Conservation (phyloP, 1,284 basidiomycete species). For the Ceratobasidium sp. region DNA sequence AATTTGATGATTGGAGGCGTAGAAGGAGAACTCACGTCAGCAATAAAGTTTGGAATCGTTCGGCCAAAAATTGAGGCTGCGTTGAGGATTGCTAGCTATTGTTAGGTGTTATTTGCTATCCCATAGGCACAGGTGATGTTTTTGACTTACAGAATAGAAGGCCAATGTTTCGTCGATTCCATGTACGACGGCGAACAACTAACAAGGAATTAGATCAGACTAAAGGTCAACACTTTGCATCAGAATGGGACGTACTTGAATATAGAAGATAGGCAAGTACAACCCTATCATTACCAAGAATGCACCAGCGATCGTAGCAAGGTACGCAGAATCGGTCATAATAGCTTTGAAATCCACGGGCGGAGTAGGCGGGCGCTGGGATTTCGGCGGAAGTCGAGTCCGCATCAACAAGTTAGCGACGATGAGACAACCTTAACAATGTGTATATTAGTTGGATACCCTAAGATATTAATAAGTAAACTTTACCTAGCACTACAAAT, state of each 20-base stretch:
- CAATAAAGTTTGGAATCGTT: conserved; percentile 35
- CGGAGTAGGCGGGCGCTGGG: not conserved
- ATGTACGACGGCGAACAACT: conserved; percentile 32
- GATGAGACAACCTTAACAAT: conserved; percentile 19
- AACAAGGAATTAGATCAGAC: not conserved
- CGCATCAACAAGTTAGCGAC: conserved; percentile 40
- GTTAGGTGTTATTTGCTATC: not conserved
- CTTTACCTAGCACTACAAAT: conserved; percentile 25
- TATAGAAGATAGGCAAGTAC: conserved; percentile 37
- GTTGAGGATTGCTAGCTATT: conserved; percentile 30
- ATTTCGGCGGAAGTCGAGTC: conserved; percentile 23
- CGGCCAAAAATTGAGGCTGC: conserved; percentile 32
- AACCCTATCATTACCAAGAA: conserved; percentile 26
- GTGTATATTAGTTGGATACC: not conserved
- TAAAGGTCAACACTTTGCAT: not conserved
- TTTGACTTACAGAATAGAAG: conserved; percentile 31
- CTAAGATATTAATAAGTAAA: not conserved
- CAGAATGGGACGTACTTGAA: conserved; percentile 16
- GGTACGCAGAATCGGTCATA: conserved; percentile 6
- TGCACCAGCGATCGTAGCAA: conserved; percentile 21
- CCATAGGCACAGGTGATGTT: not conserved
- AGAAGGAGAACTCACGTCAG: conserved; percentile 12
- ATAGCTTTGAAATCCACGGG: conserved; percentile 16
- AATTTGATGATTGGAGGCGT: not conserved
- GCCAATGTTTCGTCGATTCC: conserved; percentile 19